These are phyloP conservation scores for Metarhizium guizhouense DNA, from an alignment of 2,329 filamentous ascomycete genomes.

Conservation along the genomic window DNA sequence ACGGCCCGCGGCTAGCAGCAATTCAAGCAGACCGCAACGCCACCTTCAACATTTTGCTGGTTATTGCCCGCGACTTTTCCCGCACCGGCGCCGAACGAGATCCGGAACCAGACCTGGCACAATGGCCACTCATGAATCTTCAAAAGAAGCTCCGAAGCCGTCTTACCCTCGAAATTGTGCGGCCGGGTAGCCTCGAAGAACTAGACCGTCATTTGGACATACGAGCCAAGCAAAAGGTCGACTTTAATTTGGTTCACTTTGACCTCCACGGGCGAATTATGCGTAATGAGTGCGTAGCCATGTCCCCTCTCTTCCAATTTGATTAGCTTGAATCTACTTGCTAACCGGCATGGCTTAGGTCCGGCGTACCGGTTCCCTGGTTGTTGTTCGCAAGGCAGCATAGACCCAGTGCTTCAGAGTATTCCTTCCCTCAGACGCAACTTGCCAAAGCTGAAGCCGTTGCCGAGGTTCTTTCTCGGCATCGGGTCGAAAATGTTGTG, in stretches of 20 bases:
- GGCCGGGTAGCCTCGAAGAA: constrained; percentile 16
- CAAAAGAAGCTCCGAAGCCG: constrained; percentile 18
- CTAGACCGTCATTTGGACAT: constrained; percentile 13
- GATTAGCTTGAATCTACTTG: neutral
- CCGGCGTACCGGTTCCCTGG: constrained; percentile 14
- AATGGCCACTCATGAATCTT: constrained; percentile 19
- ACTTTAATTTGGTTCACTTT: constrained; percentile 19
- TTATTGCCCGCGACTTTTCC: constrained; percentile 18
- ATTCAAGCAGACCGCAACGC: constrained; percentile 12
- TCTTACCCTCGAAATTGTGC: constrained; percentile 16
- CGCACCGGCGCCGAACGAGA: constrained; percentile 15
- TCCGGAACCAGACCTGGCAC: constrained; percentile 20
- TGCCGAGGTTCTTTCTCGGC: constrained; percentile 14
- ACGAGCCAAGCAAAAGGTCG: constrained; percentile 12
- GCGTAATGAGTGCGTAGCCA: constrained; percentile 14
- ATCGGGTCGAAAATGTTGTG: constrained; percentile 18
- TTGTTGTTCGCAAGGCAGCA: constrained; percentile 17
- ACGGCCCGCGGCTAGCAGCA: constrained; percentile 10
- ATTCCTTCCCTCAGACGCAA: constrained; percentile 14
- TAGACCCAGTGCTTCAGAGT: constrained; percentile 6
- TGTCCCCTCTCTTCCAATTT: neutral
- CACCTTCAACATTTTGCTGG: constrained; percentile 17
- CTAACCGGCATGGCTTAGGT: constrained; percentile 5
- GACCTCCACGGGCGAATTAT: constrained; percentile 19
- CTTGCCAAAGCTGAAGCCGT: constrained; percentile 15